Percentiles rank a stretch among this genome's conserved stretches.
phyloP scores from a whole-genome alignment of 345 rosid species.

The Eucalyptus curtisii region DNA sequence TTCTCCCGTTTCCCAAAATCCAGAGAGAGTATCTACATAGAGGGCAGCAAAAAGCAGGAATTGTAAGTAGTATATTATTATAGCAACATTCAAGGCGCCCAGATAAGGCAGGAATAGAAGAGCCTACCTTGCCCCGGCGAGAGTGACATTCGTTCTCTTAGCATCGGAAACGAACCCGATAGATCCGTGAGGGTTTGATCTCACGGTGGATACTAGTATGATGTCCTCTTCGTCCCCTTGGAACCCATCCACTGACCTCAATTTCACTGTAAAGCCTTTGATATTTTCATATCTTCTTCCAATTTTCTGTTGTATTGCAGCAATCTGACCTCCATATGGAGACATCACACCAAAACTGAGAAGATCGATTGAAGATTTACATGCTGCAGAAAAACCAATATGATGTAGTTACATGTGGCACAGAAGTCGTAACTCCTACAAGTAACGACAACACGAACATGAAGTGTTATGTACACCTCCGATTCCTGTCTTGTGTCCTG shows the following conservation, averaged over 20 bases:
- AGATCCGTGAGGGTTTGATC: slow-evolving; percentile 1
- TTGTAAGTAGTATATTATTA: background rate
- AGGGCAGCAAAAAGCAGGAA: background rate
- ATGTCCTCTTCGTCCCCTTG: slow-evolving; percentile 17
- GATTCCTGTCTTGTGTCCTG: background rate
- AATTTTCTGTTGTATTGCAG: slow-evolving; percentile 6
- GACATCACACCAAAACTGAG: slow-evolving; percentile 6
- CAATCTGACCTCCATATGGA: slow-evolving; percentile 11
- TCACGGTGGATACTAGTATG: slow-evolving; percentile 6
- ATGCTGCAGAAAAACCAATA: background rate
- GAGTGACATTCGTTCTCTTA: slow-evolving; percentile 8
- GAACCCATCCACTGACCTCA: slow-evolving; percentile 7
- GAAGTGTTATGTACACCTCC: background rate
- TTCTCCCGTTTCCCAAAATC: slow-evolving; percentile 10
- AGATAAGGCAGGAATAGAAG: background rate
- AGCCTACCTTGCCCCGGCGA: slow-evolving; percentile 17
- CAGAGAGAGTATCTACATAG: slow-evolving; percentile 10
- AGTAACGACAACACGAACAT: background rate
- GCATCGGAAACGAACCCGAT: slow-evolving; percentile 8
- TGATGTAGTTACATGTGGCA: background rate
- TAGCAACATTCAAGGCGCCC: background rate
- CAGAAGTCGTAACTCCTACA: background rate
- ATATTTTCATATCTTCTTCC: background rate
- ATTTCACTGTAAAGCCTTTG: slow-evolving; percentile 6
- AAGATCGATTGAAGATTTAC: background rate